phyloP scores from a whole-genome alignment of 176 grass and related monocot species.

The Typha latifolia region DNA sequence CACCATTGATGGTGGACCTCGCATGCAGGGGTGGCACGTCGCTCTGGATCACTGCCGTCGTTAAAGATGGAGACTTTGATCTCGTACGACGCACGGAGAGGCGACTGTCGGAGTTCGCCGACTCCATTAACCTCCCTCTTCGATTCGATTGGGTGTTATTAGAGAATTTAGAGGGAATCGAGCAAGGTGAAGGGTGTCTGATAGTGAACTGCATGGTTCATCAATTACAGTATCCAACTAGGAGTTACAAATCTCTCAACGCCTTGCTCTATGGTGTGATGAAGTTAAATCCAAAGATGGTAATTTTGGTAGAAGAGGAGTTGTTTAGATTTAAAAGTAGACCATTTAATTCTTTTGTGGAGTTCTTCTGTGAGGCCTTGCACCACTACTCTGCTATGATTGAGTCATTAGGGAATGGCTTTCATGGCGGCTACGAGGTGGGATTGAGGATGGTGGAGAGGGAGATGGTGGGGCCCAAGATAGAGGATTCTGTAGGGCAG shows the following conservation, averaged over 20 bases:
- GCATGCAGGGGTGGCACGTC: slow-evolving; percentile 24
- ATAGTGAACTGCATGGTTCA: neutral
- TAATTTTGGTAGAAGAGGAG: slow-evolving; percentile 39
- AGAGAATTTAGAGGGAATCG: neutral
- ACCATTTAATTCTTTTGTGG: slow-evolving; percentile 15
- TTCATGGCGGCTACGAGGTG: slow-evolving; percentile 1
- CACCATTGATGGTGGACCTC: slow-evolving; percentile 48
- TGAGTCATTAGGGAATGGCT: slow-evolving; percentile 34
- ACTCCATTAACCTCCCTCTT: slow-evolving; percentile 36
- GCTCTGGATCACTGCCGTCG: slow-evolving; percentile 28
- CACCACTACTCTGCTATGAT: slow-evolving; percentile 36
- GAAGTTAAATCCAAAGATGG: slow-evolving; percentile 26
- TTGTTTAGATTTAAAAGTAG: slow-evolving; percentile 24
- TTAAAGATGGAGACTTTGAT: neutral
- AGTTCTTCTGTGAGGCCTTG: slow-evolving; percentile 55
- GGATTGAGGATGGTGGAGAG: slow-evolving; percentile 36
- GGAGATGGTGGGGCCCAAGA: slow-evolving; percentile 41
- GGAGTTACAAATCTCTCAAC: slow-evolving; percentile 17
- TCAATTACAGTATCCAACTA: neutral
- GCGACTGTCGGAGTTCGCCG: slow-evolving; percentile 25
- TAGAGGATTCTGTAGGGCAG: slow-evolving; percentile 37
- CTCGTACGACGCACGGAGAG: neutral
- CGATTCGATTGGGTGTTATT: slow-evolving; percentile 5
- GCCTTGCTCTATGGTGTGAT: slow-evolving; percentile 15
- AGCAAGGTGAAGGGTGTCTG: neutral